Percentiles rank a stretch among this genome's conserved stretches.
Conservation (phyloP, 345 rosid species). For the Salix koriyanagi region DNA sequence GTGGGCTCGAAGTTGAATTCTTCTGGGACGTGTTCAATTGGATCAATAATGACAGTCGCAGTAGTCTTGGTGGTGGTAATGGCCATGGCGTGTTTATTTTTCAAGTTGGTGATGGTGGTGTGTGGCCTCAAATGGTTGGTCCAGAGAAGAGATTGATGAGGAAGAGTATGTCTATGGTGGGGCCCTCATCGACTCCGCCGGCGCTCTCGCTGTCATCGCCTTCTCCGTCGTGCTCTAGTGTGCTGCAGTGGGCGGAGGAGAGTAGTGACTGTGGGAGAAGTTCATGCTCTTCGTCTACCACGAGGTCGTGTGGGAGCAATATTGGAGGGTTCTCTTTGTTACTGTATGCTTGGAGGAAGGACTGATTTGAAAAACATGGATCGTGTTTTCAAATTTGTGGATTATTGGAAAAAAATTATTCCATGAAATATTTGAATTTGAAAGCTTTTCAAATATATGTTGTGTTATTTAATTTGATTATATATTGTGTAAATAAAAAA, state of each 20-base stretch:
- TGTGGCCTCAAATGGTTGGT: slow-evolving; percentile 59
- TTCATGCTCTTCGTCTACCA: slow-evolving; percentile 49
- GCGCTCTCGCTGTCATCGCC: slow-evolving; percentile 11
- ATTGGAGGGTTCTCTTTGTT: slow-evolving; percentile 44
- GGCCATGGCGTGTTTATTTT: slow-evolving; percentile 55
- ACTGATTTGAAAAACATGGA: not conserved
- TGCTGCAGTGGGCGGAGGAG: slow-evolving; percentile 68
- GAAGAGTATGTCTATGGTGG: slow-evolving; percentile 35
- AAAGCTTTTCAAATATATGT: not conserved
- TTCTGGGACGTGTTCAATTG: slow-evolving; percentile 59
- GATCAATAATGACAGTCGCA: slow-evolving; percentile 21
- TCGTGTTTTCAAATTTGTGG: not conserved
- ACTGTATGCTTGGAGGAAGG: slow-evolving; percentile 54
- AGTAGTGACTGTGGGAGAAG: slow-evolving; percentile 57
- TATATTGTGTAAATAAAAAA: not conserved
- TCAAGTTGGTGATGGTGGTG: slow-evolving; percentile 60
- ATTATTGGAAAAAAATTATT: not conserved
- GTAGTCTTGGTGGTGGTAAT: not conserved
- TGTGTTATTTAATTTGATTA: not conserved
- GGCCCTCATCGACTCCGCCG: slow-evolving; percentile 15
- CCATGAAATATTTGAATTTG: not conserved
- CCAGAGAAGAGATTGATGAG: slow-evolving; percentile 54
- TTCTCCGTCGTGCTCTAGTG: slow-evolving; percentile 44
- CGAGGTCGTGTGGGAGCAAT: slow-evolving; percentile 44
- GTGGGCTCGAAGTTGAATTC: slow-evolving; percentile 44